Conservation (phyloP, 1,139 yeast genomes). For the Zygosaccharomyces pseudobailii region DNA sequence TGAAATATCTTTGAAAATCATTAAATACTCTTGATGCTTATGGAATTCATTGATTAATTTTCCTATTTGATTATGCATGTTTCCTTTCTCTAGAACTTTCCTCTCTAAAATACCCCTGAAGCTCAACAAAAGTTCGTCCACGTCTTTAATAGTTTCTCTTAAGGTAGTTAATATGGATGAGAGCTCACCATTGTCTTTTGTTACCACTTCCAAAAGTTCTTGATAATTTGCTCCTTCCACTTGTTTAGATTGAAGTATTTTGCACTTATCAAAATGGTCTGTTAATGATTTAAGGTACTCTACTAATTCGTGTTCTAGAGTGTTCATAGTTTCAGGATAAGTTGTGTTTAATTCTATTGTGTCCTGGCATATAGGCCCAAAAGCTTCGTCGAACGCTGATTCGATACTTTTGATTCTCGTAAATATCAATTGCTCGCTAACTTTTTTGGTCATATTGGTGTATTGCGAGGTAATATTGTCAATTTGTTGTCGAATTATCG, state of each 20-base stretch:
- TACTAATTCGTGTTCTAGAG: constrained; percentile 67
- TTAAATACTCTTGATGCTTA: constrained; percentile 25
- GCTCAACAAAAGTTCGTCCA: constrained; percentile 30
- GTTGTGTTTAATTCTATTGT: constrained; percentile 18
- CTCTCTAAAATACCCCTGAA: constrained; percentile 21
- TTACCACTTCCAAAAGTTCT: constrained; percentile 39
- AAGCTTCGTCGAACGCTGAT: constrained; percentile 13
- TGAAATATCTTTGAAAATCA: constrained; percentile 26
- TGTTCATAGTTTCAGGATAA: constrained; percentile 37
- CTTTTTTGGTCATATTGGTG: constrained; percentile 26
- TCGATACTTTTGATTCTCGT: constrained; percentile 22
- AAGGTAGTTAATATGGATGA: constrained; percentile 36
- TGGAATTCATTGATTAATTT: constrained; percentile 27
- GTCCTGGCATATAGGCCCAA: constrained; percentile 16
- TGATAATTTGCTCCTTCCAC: constrained; percentile 26
- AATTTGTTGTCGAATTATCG: constrained; percentile 31
- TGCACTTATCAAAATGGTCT: constrained; percentile 76
- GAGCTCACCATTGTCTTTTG: constrained; percentile 38
- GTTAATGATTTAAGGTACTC: constrained; percentile 66
- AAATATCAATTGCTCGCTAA: constrained; percentile 22
- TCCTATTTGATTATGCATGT: constrained; percentile 25
- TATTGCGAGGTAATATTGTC: constrained; percentile 25
- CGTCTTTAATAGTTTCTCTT: constrained; percentile 31
- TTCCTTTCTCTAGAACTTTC: constrained; percentile 16
- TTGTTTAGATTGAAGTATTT: constrained; percentile 28